phyloP scores from a whole-genome alignment of 345 rosid genomes.

The Brassica juncea region DNA sequence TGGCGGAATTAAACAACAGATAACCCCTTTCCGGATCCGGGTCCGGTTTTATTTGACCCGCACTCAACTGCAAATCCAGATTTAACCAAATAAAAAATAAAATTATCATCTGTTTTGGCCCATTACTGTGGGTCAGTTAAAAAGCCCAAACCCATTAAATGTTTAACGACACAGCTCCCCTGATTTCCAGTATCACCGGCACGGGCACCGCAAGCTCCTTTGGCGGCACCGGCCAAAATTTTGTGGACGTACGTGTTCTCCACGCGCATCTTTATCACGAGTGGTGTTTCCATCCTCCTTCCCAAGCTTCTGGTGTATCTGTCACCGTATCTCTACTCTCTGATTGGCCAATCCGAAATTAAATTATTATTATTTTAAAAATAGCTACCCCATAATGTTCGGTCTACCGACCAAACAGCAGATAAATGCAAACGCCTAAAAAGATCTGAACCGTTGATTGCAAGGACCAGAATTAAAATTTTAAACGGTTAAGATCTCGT shows the following conservation, averaged over 20 bases:
- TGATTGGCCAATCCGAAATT: constrained; percentile 18
- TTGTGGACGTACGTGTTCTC: not conserved
- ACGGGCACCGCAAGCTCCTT: not conserved
- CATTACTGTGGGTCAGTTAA: not conserved
- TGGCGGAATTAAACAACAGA: not conserved
- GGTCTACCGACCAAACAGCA: constrained; percentile 14
- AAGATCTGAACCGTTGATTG: constrained; percentile 6
- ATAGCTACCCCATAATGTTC: not conserved
- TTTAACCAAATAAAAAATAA: not conserved
- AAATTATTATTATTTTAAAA: not conserved
- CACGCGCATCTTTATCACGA: constrained; percentile 25
- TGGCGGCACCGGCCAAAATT: not conserved
- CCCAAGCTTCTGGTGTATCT: not conserved
- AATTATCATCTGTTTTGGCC: not conserved
- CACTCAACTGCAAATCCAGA: not conserved
- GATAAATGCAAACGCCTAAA: not conserved
- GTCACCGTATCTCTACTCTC: not conserved
- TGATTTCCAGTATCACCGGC: not conserved
- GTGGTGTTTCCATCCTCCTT: constrained; percentile 2
- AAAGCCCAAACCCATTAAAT: not conserved
- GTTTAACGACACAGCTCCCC: not conserved
- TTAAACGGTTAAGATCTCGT: constrained; percentile 26
- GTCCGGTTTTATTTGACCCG: constrained; percentile 14
- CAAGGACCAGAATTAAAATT: not conserved
- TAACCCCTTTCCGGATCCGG: not conserved